Base-by-base conservation (phyloP, 139 green algal species). In the Micromonas commoda region DNA sequence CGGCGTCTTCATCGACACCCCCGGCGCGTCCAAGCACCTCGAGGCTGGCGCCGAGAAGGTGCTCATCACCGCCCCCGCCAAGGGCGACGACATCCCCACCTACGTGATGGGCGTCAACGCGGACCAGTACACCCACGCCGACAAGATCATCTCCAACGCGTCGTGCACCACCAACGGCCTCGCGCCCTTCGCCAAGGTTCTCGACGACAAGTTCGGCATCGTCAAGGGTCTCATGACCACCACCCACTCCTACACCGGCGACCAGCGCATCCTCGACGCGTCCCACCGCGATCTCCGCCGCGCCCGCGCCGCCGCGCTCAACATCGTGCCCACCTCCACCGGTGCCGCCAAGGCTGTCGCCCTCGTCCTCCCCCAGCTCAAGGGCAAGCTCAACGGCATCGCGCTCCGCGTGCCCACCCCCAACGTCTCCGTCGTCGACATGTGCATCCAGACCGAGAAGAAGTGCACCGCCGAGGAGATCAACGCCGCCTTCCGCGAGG, bases 101-200 rank as follows among this genome's bases (percentile, higher is more conserved):
- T 89, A 88, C 76, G 85, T 89, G 16, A 57, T 89, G 31, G 84
- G 84, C 61, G 85, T 89, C 66, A 89, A 89, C 77, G 85, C 77
- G 23, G 81, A 82, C 32, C 24, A 89, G 26, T 87, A 85, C 78
- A 80, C 83, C 29, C 19, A 39, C 45, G 34, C 26, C 45, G 85
- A 83, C 38, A 66, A 65, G 71, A 86, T 89, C 53, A 83, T 89
- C 57, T 86, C 79, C 70, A 89, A 89, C 80, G 85, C 85, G 39
- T 89, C 85, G 21, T 89, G 85, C 85, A 89, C 85, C 23, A 89
- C 85, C 85, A 89, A 89, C 85, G 89, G 85, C 85, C 82, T 89
- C 31, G 85, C 85, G 51, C 85, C 85, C 57, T 89, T 89, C 79
- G 85, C 85, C 67, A 89, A 89, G 82, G 84, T 89, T 29, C 64